Evolutionary conservation across 2,329 filamentous ascomycete genomes (phyloP), one percentile per base, ranked within the genome.

Genomic region (Ascochyta viciae-villosae): DNA sequence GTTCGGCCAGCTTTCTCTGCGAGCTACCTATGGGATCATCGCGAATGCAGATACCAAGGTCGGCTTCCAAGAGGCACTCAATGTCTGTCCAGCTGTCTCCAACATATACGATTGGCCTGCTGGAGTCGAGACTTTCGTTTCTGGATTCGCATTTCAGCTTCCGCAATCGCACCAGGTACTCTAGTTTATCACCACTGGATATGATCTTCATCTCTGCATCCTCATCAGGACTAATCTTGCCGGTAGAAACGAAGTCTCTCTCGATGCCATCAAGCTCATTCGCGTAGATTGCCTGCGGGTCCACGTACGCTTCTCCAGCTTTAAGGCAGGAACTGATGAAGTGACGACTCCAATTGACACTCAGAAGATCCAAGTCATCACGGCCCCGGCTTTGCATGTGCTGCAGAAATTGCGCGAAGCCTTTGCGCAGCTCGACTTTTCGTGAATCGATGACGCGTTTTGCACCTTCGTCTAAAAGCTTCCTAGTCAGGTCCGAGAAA

Each of bases 21-120:
- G 67, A 66, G n/a, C 68, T 69, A 0, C 61, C 65, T 61, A 75
- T 68, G 4, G 69, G 66, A 6, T 76, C 70, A 47, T 80, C 77
- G 4, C 74, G 68, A 12, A 81, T 73, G 62, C 80, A 82, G 3
- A 82, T 75, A 1, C 80, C 81, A 16, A 81, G 43, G 57, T 81
- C 78, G 2, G 78, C 79, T 16, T 67, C 72, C 3, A 79, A 60
- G 1, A 82, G 65, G 41, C 76, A 77, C 40, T 80, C 78, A 19
- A 82, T 76, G 55, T 83, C 81, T 1, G 79, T 81, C 42, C 74
- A 70, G 12, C 78, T 80, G 56, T 83, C 81, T 8, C 81, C 81
- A 10, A 82, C 65, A 54, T 82, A 82, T 6, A 82, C 64, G 1
- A 74, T 66, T 3, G 68, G 42, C 26, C 48, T 38, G 15, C 26